Evolutionary conservation across 139 green algal genomes (phyloP).

Genomic region (Closterium sp.): DNA sequence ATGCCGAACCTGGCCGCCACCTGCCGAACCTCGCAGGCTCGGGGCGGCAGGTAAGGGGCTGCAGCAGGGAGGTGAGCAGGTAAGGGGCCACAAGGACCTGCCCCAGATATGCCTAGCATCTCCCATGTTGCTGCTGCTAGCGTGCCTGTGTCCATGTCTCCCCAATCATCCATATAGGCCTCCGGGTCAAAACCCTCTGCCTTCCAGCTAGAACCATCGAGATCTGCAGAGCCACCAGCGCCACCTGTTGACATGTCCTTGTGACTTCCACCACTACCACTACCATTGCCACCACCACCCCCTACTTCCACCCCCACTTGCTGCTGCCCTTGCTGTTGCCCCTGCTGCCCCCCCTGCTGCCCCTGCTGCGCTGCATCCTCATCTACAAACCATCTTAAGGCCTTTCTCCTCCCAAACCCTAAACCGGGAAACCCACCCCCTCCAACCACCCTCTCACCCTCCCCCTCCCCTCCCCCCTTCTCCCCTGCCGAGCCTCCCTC

Average conservation of each 20-base stretch:
- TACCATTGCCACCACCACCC: neutral
- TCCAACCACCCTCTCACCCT: neutral
- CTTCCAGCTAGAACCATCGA: neutral
- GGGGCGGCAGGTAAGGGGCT: neutral
- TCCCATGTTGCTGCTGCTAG: too few species aligned
- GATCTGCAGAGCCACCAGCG: neutral
- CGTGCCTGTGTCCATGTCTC: neutral
- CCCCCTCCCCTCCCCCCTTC: neutral
- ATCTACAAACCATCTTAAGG: neutral
- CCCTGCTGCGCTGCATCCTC: neutral
- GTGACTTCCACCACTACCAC: too few species aligned
- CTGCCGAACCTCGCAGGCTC: neutral
- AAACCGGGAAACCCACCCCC: neutral
- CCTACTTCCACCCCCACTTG: too few species aligned
- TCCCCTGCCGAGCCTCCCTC: neutral
- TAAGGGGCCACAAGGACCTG: too few species aligned
- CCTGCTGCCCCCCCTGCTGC: neutral
- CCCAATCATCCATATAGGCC: neutral
- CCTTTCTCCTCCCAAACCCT: neutral
- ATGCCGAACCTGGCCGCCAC: neutral
- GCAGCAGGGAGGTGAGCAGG: too few species aligned
- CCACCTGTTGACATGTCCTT: neutral
- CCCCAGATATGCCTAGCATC: too few species aligned
- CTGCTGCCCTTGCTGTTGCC: neutral
- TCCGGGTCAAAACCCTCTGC: neutral